Base-by-base conservation (phyloP, 2,329 filamentous ascomycete species). In the Dothiorella sarmentorum region DNA sequence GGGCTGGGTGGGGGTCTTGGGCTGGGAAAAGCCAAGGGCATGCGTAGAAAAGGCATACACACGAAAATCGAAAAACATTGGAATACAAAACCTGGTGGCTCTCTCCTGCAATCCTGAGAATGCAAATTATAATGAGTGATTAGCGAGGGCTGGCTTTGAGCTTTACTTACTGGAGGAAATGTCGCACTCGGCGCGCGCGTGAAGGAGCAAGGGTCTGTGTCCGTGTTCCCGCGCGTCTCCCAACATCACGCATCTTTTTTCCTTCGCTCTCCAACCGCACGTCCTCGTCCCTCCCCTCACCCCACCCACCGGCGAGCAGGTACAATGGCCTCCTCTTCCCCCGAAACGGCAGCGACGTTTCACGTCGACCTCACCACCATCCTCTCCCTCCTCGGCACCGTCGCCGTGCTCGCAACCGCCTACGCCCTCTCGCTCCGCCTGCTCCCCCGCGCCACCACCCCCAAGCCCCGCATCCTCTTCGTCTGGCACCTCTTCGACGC, bases 401-500 rank as follows among this genome's bases (percentile, higher is more conserved):
- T 85, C 47, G 76, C 76, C 2, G 77, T 85, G 45, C 80, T 85
- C 65, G 75, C 75, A 22, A 70, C 76, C 56, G 82, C 83, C 47
- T 82, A 82, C 68, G 26, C 75, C 27, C 72, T 78, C 55, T 82
- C 81, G 40, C 66, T 74, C 17, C 66, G 68, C 40, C 69, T 82
- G 9, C 78, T 88, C 24, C 83, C 86, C 3, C 69, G 75, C 17
- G 68, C 78, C 1, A 78, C 85, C 10, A 75, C 82, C 1, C 70
- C 76, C 35, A 82, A 85, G 53, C 80, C 81, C 58, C 90, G 91
- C 62, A 77, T 89, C 70, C 85, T 97, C 63, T 96, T 96, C 81
- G 83, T 95, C 75, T 97, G 93, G 93, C 92, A 97, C 77, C 82
- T 90, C 35, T 95, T 96, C 76, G 92, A 97, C 73, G 90, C 90